Base-by-base conservation (phyloP, 1,284 basidiomycete species). In the Kalmanozyma brasiliensis region DNA sequence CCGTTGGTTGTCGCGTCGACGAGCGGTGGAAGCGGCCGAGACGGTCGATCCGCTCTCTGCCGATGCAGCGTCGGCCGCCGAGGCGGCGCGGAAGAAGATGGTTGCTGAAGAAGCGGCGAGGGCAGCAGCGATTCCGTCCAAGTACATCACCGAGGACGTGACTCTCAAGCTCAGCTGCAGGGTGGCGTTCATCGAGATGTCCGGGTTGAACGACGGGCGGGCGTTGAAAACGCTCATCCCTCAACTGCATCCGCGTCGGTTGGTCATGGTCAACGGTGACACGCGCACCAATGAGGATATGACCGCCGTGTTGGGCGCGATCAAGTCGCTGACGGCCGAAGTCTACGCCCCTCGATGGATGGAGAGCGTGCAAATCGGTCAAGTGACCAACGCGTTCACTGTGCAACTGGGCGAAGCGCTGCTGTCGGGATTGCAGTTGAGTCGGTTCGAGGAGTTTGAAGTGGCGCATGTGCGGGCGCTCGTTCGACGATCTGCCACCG, bases 221-320 rank as follows among this genome's bases (percentile, higher is more conserved):
- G 94, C 96, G 7, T 89, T 98, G 66, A 97, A 97, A 83, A 95
- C 92, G 0, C 94, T 99, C 64, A 89, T 98, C 11, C 92, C 95
- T 2, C 93, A 97, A 84, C 88, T 99, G 52, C 94, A 96, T 79
- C 96, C 96, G 23, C 88, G 96, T 17, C 58, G 80, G 20, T 42
- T 82, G 34, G 63, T 82, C 20, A 57, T 79, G 51, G 80, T 81
- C n/a, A 76, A 76, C 33, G 76, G 67, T 20, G 74, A 79, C 20
- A 35, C 46, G 11, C 30, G 44, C 1, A 73, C 76, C 30, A 40
- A 52, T 1, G 40, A 26, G 32, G 66, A 68, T 45, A 66, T 74
- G 58, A 17, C 46, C 13, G 24, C 52, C 9, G 64, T 62, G 47
- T 34, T 72, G 45, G 38, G 33, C 24, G 55, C 67, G 11, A 60